Evolutionary conservation across 2,329 filamentous ascomycete genomes (phyloP).

Genomic region (Penicillium sp.): DNA sequence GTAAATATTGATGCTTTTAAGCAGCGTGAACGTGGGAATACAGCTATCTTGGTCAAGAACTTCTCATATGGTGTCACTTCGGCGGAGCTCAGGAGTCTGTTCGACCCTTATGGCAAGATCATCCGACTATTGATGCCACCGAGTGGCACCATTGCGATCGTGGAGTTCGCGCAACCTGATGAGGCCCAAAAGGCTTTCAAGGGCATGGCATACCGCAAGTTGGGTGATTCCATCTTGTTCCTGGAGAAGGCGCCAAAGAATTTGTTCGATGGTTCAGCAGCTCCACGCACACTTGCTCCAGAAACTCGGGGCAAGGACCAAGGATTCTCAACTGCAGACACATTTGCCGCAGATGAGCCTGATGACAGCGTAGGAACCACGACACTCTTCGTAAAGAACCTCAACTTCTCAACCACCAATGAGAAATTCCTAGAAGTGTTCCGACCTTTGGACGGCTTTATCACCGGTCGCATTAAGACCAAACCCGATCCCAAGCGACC

Average conservation of each 20-base stretch:
- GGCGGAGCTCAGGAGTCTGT: slow-evolving; percentile 74
- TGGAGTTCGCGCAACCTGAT: slow-evolving; percentile 76
- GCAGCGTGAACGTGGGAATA: slow-evolving; percentile 76
- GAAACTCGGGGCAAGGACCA: slow-evolving; percentile 37
- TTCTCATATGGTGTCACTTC: slow-evolving; percentile 78
- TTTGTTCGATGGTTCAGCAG: slow-evolving; percentile 57
- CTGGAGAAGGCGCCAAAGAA: slow-evolving; percentile 89
- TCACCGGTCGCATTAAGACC: slow-evolving; percentile 86
- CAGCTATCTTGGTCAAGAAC: slow-evolving; percentile 88
- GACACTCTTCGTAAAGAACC: slow-evolving; percentile 90
- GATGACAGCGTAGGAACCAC: slow-evolving; percentile 56
- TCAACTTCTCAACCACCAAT: slow-evolving; percentile 86
- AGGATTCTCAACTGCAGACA: slow-evolving; percentile 43
- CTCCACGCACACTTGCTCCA: slow-evolving; percentile 28
- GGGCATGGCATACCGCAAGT: slow-evolving; percentile 79
- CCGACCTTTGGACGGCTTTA: slow-evolving; percentile 77
- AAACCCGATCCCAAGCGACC: slow-evolving; percentile 89
- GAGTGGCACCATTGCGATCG: slow-evolving; percentile 86
- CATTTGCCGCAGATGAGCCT: slow-evolving; percentile 41
- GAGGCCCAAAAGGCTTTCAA: slow-evolving; percentile 82
- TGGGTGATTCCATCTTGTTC: slow-evolving; percentile 88
- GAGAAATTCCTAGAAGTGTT: slow-evolving; percentile 74
- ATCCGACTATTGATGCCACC: slow-evolving; percentile 86
- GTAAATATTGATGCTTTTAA: slow-evolving; percentile 93
- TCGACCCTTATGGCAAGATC: slow-evolving; percentile 81